These are phyloP conservation scores for Colletotrichum higginsianum DNA, from an alignment of 2,329 filamentous ascomycete species.

Conservation along the genomic window DNA sequence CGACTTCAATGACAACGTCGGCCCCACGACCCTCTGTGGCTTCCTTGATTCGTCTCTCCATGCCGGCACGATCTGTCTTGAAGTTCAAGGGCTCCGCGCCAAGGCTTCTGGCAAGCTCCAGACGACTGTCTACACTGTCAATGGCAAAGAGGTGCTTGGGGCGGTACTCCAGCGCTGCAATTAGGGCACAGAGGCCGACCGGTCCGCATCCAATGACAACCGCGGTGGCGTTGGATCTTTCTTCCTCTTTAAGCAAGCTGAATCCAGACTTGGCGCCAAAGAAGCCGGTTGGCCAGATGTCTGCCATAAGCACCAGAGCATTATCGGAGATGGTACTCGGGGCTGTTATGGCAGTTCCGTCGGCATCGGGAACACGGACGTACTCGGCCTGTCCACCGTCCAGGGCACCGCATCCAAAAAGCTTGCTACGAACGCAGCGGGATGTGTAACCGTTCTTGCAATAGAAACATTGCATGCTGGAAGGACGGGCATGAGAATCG, in stretches of 20 bases:
- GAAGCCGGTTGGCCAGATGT: constrained; percentile 91
- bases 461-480: constrained; percentile 83
- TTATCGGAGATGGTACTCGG: constrained; percentile 78
- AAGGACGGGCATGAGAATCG: constrained; percentile 33
- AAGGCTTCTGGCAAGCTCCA: constrained; percentile 79
- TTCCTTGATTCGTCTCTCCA: constrained; percentile 79
- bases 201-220: constrained; percentile 89
- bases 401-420: constrained; percentile 79
- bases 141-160: constrained; percentile 85
- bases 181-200: constrained; percentile 86
- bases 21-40: constrained; percentile 86
- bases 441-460: constrained; percentile 84
- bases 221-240: constrained; percentile 77
- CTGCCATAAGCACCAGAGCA: constrained; percentile 88
- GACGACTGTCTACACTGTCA: constrained; percentile 81
- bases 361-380: constrained; percentile 84
- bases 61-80: constrained; percentile 72
- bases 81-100: constrained; percentile 91
- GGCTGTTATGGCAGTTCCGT: constrained; percentile 84
- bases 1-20: constrained; percentile 87
- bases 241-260: constrained; percentile 69
- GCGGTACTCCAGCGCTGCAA: constrained; percentile 81
- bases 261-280: constrained; percentile 88
- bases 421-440: constrained; percentile 77
- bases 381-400: constrained; percentile 89